phyloP scores from a whole-genome alignment of 2,329 filamentous ascomycete genomes.

The Trichoderma afroharzianum region DNA sequence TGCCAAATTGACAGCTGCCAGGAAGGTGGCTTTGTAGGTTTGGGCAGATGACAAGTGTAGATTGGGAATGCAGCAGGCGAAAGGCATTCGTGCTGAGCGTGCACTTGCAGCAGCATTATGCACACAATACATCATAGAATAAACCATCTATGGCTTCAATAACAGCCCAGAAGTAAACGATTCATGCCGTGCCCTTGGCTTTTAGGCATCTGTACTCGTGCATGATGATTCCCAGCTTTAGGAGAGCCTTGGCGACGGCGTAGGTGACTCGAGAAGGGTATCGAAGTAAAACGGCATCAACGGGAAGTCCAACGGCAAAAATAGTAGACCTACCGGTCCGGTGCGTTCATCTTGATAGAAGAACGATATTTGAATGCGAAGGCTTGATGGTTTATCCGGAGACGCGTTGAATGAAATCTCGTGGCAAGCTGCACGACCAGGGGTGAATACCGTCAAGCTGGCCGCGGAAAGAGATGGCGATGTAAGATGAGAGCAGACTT shows the following conservation, averaged over 20 bases:
- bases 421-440: neutral
- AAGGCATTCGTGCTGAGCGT: neutral
- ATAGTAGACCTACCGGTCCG: conserved; percentile 46
- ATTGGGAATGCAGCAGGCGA: neutral
- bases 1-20: neutral
- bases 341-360: conserved; percentile 50
- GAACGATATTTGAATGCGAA: neutral
- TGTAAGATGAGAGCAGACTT: neutral
- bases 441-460: neutral
- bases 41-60: neutral
- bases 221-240: neutral
- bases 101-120: conserved; percentile 1
- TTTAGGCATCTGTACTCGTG: neutral
- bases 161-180: neutral
- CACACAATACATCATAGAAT: neutral
- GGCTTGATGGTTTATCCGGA: neutral
- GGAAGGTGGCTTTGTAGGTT: neutral
- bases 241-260: neutral
- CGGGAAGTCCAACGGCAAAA: neutral
- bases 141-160: neutral
- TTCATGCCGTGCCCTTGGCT: neutral
- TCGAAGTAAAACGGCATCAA: neutral
- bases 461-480: neutral
- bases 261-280: neutral
- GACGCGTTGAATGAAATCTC: conserved; percentile 7